Conservation (phyloP, 345 rosid genomes). For the Aegle marmelos region DNA sequence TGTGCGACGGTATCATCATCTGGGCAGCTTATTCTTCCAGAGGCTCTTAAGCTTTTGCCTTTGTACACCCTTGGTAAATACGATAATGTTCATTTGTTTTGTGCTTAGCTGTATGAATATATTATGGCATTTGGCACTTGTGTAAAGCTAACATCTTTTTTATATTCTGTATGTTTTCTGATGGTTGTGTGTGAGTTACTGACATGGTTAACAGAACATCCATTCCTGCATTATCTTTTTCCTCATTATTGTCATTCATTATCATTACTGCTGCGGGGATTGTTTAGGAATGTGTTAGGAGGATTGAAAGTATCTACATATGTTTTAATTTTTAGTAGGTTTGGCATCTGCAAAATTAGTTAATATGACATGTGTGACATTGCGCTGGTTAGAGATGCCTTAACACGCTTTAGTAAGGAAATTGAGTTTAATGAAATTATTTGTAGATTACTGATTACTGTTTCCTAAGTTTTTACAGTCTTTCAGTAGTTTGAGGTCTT, state of each 20-base stretch:
- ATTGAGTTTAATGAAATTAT: not conserved
- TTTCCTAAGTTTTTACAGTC: not conserved
- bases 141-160: not conserved
- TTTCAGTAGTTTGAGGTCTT: not conserved
- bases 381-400: conserved; percentile 2
- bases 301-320: not conserved
- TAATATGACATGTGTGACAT: not conserved
- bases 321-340: not conserved
- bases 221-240: not conserved
- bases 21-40: conserved; percentile 98
- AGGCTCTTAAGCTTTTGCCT: conserved; percentile 95
- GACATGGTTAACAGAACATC: not conserved
- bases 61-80: conserved; percentile 82
- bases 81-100: not conserved
- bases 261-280: not conserved
- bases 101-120: not conserved
- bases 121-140: not conserved
- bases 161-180: not conserved
- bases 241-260: not conserved
- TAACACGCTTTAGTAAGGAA: not conserved
- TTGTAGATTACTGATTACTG: not conserved
- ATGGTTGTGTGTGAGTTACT: not conserved
- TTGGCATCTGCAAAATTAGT: not conserved
- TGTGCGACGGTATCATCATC: conserved; percentile 93
- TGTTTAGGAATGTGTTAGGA: not conserved